Base-by-base conservation (phyloP, 1,139 yeast species). In the Hyphopichia wangnamkhiaoensis region DNA sequence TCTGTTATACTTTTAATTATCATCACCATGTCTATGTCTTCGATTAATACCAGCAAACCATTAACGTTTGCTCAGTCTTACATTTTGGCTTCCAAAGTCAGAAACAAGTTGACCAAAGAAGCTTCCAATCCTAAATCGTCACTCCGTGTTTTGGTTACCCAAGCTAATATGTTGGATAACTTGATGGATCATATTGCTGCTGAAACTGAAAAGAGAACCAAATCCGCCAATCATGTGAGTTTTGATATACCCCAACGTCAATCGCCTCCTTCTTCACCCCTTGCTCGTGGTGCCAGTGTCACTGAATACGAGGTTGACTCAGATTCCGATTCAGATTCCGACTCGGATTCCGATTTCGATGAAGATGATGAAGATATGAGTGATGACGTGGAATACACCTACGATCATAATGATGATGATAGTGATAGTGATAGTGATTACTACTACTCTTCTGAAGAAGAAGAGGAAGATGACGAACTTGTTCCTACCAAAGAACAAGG, bases 141-240 rank as follows among this genome's bases (percentile, higher is more conserved):
- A 44, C 68, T 86, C 39, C 71, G 89, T 43, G 64, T 71, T 35
- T 70, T 86, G 34, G 91, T 86, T 2, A 74, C 81, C 25, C 94
- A 86, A 60, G 93, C 94, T 15, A 86, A 85, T 59, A 65, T 86
- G 68, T 70, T 86, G 43, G 95, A 86, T 54, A 71, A 71, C 46
- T 57, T 86, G 34, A 81, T 85, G 80, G 90, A 80, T 51, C 62
- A 62, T 45, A 69, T 71, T 26, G 49, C 63, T 12, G 53, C 52
- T 9, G 73, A 65, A 49, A 59, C 66, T 18, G 58, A 57, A 35
- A 64, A 59, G 44, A 52, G 65, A 47, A 48, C 52, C 31, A 50
- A 45, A 24, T 47, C 44, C 16, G 17, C 17, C 14, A 36, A 40
- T 18, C 40, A 46, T 34, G 53, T 54, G 31, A 45, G 45, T 37